Evolutionary conservation across 352 stramenopile species (phyloP), one percentile per base, ranked within the genome.

Genomic region (Pythium brachiatum): DNA sequence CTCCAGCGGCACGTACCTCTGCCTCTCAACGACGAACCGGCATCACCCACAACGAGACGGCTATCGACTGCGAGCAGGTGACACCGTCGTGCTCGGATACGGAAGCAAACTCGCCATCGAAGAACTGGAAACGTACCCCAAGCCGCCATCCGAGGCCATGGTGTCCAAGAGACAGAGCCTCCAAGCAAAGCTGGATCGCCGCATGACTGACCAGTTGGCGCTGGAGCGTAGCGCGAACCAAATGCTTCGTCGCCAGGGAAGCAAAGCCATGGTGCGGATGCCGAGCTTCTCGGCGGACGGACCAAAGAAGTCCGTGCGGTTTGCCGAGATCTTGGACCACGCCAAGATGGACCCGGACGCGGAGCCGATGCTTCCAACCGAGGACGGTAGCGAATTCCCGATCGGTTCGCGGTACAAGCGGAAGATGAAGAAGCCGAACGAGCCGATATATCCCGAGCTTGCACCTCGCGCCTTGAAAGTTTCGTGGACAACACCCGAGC

Each of bases 31-130:
- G 8, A 81, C 72, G 7, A 78, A 76, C n/a, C 77, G 83, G 1
- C 80, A 90, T 31, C 83, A 83, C 32, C 77, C 80, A 0, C 83
- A 92, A 60, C 78, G 83, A 27, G 79, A 92, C 46, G 83, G 83
- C 0, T 92, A 84, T 29, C 81, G 80, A 13, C 50, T 92, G 38
- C 79, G 72, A 16, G 39, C 44, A 29, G 79, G 76, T 18, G 80
- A 92, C 32, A 74, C 69, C 2, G 76, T 92, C 34, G 38, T 75
- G 13, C 62, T 92, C 2, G 80, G 83, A 0, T 60, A 61, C 21
- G 66, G 67, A 18, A 78, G 69, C 39, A 73, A 62, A n/a, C 64
- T 86, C 47, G 57, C 62, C 18, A 63, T 85, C 6, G 26, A 78
- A 5, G 66, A 76, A 2, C 47, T 84, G 18, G 36, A 68, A 29